A percentile compares a stretch with the other conserved stretches of the same genome.
Evolutionary conservation across 75 land plant genomes (phyloP).

Genomic region (Sequoiadendron giganteum): DNA sequence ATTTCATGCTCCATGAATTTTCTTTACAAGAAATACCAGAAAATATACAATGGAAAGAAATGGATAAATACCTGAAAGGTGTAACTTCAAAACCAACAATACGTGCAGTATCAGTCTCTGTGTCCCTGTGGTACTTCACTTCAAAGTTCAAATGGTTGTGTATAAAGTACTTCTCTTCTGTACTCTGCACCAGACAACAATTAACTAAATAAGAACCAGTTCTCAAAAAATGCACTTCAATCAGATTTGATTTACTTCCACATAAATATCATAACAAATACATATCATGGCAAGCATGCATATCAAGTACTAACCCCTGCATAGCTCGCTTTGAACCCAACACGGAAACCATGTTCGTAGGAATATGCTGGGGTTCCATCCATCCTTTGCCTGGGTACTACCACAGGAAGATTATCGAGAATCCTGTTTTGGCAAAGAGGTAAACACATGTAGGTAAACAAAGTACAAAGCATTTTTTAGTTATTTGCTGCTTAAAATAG

Average conservation of each 20-base stretch:
- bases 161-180: slow-evolving; percentile 75
- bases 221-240: not conserved
- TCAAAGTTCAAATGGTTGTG: slow-evolving; percentile 76
- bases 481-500: not conserved
- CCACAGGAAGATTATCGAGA: slow-evolving; percentile 92
- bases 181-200: slow-evolving; percentile 36
- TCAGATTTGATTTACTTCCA: not conserved
- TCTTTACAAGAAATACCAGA: not conserved
- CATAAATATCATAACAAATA: not conserved
- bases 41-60: slow-evolving; percentile 1
- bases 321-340: slow-evolving; percentile 70
- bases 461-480: not conserved
- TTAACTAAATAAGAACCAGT: not conserved
- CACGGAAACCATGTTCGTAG: slow-evolving; percentile 85
- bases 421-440: slow-evolving; percentile 47
- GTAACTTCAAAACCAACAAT: slow-evolving; percentile 96
- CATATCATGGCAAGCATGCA: not conserved
- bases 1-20: not conserved
- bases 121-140: slow-evolving; percentile 74
- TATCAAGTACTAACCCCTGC: slow-evolving; percentile 31
- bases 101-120: slow-evolving; percentile 60
- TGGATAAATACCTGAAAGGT: slow-evolving; percentile 72
- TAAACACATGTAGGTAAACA: not conserved
- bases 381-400: slow-evolving; percentile 52
- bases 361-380: slow-evolving; percentile 46